Evolutionary conservation across 305 asterid genomes (phyloP).

Genomic region (Fraxinus velutina): DNA sequence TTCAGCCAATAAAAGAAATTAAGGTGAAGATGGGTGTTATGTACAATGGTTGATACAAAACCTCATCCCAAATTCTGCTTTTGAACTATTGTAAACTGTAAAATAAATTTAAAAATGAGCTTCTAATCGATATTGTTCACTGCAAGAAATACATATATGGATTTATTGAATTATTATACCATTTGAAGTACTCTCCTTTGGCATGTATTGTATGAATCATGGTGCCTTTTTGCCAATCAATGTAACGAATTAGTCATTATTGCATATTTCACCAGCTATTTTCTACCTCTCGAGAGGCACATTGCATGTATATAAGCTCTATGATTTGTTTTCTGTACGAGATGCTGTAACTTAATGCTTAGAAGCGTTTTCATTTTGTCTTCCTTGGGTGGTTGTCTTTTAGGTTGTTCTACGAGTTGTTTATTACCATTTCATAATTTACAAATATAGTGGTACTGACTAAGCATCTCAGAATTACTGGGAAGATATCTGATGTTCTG

Average conservation of each 20-base stretch:
- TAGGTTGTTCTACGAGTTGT: not conserved
- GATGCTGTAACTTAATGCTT: not conserved
- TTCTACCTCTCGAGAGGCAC: not conserved
- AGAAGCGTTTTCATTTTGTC: not conserved
- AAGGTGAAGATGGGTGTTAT: not conserved
- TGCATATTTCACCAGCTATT: not conserved
- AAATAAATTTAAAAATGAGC: not conserved
- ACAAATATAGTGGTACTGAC: not conserved
- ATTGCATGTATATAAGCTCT: not conserved
- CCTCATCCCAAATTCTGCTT: not conserved
- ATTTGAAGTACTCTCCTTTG: not conserved
- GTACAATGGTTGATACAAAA: not conserved
- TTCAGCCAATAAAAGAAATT: not conserved
- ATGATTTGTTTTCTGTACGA: not conserved
- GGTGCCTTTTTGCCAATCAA: not conserved
- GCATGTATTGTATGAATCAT: not conserved
- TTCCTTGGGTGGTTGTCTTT: not conserved
- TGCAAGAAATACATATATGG: not conserved
- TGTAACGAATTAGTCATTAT: not conserved
- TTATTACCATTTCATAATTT: not conserved
- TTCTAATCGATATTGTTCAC: not conserved
- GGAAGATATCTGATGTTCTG: slow-evolving; percentile 7
- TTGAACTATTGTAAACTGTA: not conserved
- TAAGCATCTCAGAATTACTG: not conserved
- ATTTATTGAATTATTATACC: not conserved